Conservation (phyloP, 2,329 filamentous ascomycete genomes). For the Colletotrichum gloeosporioides region DNA sequence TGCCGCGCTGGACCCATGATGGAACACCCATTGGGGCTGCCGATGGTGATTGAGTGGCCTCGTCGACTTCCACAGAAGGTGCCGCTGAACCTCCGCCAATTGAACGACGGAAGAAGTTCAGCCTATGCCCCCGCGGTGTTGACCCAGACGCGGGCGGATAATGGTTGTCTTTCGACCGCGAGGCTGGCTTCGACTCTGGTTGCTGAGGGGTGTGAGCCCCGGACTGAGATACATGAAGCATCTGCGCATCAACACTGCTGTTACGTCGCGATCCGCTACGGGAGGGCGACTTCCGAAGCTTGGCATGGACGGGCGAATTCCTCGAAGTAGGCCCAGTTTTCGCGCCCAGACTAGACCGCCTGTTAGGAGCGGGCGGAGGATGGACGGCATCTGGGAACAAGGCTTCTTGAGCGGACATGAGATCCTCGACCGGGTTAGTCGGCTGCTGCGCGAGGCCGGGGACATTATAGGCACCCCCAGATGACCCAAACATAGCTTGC, state of each 20-base stretch:
- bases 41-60: slow-evolving; percentile 12
- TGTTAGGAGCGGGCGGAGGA: slow-evolving; percentile 54
- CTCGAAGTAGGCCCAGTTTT: slow-evolving; percentile 41
- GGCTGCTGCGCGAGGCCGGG: slow-evolving; percentile 33
- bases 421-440: slow-evolving; percentile 50
- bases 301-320: slow-evolving; percentile 20
- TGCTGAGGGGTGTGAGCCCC: slow-evolving; percentile 25
- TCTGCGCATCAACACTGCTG: slow-evolving; percentile 36
- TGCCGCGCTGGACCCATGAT: slow-evolving; percentile 42
- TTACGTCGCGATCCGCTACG: slow-evolving; percentile 23
- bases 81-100: slow-evolving; percentile 38
- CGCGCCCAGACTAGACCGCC: slow-evolving; percentile 59
- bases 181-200: slow-evolving; percentile 31
- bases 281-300: slow-evolving; percentile 29
- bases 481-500: slow-evolving; percentile 50
- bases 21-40: slow-evolving; percentile 39
- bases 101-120: slow-evolving; percentile 60
- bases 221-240: slow-evolving; percentile 27
- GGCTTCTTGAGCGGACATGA: slow-evolving; percentile 47
- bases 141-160: slow-evolving; percentile 58
- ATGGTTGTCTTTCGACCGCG: slow-evolving; percentile 30
- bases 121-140: slow-evolving; percentile 46
- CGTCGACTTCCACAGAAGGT: slow-evolving; percentile 13
- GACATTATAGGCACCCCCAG: slow-evolving; percentile 33
- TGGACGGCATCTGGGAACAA: slow-evolving; percentile 38